Conservation (phyloP, 306 rosid genomes). For the Dryas drummondii region DNA sequence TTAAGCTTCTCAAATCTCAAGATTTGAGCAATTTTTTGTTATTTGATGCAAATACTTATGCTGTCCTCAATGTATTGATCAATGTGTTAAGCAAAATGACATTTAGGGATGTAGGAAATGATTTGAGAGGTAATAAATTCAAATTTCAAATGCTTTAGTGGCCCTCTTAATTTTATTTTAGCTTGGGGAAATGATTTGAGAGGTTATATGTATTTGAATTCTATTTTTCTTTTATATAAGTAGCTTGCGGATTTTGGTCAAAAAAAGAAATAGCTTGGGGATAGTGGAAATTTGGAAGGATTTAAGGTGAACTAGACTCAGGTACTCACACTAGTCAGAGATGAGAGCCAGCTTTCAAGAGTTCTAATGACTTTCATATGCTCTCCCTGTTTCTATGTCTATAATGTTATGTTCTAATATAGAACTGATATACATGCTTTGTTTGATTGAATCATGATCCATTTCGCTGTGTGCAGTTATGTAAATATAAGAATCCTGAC, state of each 20-base stretch:
- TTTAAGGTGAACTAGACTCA: no score
- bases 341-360: background rate
- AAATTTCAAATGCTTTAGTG: background rate
- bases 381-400: background rate
- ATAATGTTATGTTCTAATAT: background rate
- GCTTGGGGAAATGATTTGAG: no score
- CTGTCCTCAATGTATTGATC: background rate
- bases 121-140: background rate
- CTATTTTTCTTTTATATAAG: no score
- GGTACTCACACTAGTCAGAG: background rate
- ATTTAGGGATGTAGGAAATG: background rate
- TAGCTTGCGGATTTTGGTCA: background rate
- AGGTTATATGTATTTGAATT: no score
- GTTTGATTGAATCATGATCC: background rate
- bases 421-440: slow-evolving; percentile 5
- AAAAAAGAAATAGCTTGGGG: background rate
- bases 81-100: background rate
- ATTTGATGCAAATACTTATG: background rate
- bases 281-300: background rate
- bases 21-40: background rate
- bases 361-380: background rate
- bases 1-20: background rate
- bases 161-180: background rate
- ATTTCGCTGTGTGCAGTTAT: background rate
- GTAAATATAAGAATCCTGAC: background rate